Conservation (phyloP, 2,329 filamentous ascomycete genomes). For the Biscogniauxia marginata region DNA sequence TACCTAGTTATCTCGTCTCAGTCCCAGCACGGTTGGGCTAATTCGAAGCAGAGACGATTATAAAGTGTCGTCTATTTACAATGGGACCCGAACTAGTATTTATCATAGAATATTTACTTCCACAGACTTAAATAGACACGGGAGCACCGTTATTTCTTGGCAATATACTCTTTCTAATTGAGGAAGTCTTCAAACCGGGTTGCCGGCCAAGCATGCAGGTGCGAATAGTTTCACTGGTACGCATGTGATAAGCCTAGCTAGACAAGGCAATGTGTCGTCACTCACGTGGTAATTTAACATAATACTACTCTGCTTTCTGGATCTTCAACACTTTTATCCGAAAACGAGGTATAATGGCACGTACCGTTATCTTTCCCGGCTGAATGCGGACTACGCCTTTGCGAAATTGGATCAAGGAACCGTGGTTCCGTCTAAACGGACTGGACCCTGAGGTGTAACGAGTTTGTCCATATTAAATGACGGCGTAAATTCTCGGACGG, state of each 20-base stretch:
- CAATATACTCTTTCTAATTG: neutral
- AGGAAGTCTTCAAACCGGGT: neutral
- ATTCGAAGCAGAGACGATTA: slow-evolving; percentile 1
- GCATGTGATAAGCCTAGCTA: neutral
- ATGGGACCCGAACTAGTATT: neutral
- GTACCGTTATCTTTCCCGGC: neutral
- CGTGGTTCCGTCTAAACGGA: neutral
- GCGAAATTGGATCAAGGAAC: slow-evolving; percentile 4
- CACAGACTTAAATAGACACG: neutral
- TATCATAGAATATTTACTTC: neutral
- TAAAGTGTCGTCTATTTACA: neutral
- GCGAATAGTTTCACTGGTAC: neutral
- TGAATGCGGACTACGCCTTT: neutral
- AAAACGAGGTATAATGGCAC: neutral
- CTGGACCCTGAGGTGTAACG: neutral
- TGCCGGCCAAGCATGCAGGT: neutral
- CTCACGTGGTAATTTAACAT: neutral
- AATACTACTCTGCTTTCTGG: neutral
- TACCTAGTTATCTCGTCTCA: neutral
- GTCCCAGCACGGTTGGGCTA: no score
- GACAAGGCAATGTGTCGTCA: neutral
- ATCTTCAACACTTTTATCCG: neutral
- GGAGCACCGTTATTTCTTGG: neutral
- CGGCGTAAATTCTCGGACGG: neutral
- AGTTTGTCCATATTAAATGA: neutral